Conservation (phyloP, 495 filamentous ascomycete species). For the Annulohypoxylon nitens region DNA sequence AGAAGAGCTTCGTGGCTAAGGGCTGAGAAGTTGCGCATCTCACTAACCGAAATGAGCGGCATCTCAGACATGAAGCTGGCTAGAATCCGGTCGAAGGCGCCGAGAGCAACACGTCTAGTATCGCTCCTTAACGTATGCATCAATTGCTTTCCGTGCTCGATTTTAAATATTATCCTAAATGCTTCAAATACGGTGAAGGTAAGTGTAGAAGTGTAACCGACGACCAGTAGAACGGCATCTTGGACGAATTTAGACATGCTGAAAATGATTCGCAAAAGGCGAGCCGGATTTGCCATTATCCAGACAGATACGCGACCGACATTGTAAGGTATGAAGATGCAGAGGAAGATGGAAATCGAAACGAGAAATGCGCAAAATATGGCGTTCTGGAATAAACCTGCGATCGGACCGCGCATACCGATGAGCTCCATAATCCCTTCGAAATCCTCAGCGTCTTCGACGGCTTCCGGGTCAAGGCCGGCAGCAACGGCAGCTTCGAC, state of each 20-base stretch:
- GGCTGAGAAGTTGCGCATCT: slow-evolving; percentile 63
- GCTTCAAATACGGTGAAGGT: slow-evolving; percentile 45
- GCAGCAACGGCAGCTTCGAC: slow-evolving; percentile 58
- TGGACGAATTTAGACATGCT: slow-evolving; percentile 76
- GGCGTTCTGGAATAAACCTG: slow-evolving; percentile 90
- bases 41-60: slow-evolving; percentile 54
- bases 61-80: slow-evolving; percentile 56
- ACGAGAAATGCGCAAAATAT: slow-evolving; percentile 94
- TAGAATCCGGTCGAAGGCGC: slow-evolving; percentile 56
- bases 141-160: slow-evolving; percentile 37
- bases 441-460: slow-evolving; percentile 94
- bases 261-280: slow-evolving; percentile 78
- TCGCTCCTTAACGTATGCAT: slow-evolving; percentile 37
- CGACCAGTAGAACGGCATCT: slow-evolving; percentile 57
- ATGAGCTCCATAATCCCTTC: slow-evolving; percentile 97
- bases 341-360: slow-evolving; percentile 82
- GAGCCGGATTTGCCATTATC: slow-evolving; percentile 80
- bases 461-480: slow-evolving; percentile 61
- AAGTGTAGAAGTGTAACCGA: slow-evolving; percentile 52
- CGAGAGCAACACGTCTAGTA: slow-evolving; percentile 37
- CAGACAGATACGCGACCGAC: slow-evolving; percentile 87
- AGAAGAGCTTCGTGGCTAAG: slow-evolving; percentile 62
- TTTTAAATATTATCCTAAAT: slow-evolving; percentile 36
- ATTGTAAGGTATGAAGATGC: slow-evolving; percentile 92
- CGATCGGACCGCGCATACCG: slow-evolving; percentile 93